phyloP scores from a whole-genome alignment of 306 rosid species.

The Boehmeria nivea region DNA sequence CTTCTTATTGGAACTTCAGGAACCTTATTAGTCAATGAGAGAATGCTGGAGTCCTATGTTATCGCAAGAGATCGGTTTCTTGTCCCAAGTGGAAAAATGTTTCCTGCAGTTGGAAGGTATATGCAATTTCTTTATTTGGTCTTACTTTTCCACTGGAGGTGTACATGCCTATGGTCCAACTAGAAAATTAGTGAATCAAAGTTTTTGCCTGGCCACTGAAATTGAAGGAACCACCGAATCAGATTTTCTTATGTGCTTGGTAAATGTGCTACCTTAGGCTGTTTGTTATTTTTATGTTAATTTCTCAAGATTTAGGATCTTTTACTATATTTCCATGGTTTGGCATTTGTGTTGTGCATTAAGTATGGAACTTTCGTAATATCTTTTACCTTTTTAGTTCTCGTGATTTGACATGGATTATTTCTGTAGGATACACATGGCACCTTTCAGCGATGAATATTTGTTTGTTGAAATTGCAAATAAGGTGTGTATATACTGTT shows the following conservation, averaged over 20 bases:
- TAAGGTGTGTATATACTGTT: constrained; percentile 50
- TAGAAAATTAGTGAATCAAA: background rate
- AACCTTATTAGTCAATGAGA: constrained; percentile 80
- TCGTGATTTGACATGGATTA: constrained; percentile 38
- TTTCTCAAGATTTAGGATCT: background rate
- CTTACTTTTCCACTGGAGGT: background rate
- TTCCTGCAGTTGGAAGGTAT: constrained; percentile 91
- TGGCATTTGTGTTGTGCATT: background rate
- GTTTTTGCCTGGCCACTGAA: background rate
- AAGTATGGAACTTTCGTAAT: background rate
- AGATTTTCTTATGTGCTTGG: background rate
- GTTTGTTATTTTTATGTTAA: background rate
- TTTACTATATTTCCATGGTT: background rate
- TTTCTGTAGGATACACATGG: constrained; percentile 92
- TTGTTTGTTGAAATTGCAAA: constrained; percentile 90
- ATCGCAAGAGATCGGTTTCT: constrained; percentile 97
- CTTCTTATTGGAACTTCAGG: constrained; percentile 40
- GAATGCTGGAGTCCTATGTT: constrained; percentile 96
- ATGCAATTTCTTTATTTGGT: constrained; percentile 8
- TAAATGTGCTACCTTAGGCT: too few species aligned
- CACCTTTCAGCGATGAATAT: constrained; percentile 97
- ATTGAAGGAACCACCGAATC: background rate
- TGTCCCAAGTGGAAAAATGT: constrained; percentile 76
- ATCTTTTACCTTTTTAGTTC: constrained; percentile 8
- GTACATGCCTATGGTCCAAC: background rate